Evolutionary conservation across 1,139 yeast genomes (phyloP).

Genomic region (Pichia norvegensis): DNA sequence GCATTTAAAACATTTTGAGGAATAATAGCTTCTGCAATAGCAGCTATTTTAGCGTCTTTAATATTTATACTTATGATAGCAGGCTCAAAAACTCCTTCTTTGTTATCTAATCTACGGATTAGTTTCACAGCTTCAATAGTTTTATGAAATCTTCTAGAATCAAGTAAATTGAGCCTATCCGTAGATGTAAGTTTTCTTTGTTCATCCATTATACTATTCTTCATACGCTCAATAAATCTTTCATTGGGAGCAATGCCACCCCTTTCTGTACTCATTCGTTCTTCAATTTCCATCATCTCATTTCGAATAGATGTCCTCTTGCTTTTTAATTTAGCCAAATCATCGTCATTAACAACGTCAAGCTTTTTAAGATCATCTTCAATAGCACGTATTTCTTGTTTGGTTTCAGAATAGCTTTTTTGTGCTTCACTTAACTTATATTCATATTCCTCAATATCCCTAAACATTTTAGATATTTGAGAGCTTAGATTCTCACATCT

Average conservation of each 20-base stretch:
- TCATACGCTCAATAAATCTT: conserved; percentile 3
- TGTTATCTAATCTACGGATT: conserved; percentile 26
- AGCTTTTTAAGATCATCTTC: conserved; percentile 10
- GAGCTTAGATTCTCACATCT: conserved; percentile 25
- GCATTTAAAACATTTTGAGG: conserved; percentile 50
- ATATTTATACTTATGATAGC: conserved; percentile 64
- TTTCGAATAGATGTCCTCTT: conserved; percentile 16
- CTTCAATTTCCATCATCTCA: conserved; percentile 10
- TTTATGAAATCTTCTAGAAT: conserved; percentile 27
- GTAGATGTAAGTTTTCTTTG: conserved; percentile 35
- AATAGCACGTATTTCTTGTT: conserved; percentile 19
- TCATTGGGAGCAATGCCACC: conserved; percentile 3
- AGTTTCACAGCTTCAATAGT: conserved; percentile 33
- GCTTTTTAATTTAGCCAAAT: conserved; percentile 20
- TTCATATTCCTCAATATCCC: conserved; percentile 23
- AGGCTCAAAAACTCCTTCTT: conserved; percentile 50
- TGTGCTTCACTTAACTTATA: conserved; percentile 24
- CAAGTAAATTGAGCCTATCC: conserved; percentile 41
- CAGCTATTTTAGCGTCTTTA: conserved; percentile 40
- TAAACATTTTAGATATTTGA: conserved; percentile 16
- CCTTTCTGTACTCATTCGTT: conserved; percentile 1
- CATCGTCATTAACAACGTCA: conserved; percentile 10
- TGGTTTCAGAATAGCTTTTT: conserved; percentile 21
- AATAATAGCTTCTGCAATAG: conserved; percentile 51
- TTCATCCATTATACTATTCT: conserved; percentile 12